A percentile compares a stretch with the other conserved stretches of the same genome.
Evolutionary conservation across 331 rosid genomes (phyloP).

Genomic region (Pyrus hybrid): DNA sequence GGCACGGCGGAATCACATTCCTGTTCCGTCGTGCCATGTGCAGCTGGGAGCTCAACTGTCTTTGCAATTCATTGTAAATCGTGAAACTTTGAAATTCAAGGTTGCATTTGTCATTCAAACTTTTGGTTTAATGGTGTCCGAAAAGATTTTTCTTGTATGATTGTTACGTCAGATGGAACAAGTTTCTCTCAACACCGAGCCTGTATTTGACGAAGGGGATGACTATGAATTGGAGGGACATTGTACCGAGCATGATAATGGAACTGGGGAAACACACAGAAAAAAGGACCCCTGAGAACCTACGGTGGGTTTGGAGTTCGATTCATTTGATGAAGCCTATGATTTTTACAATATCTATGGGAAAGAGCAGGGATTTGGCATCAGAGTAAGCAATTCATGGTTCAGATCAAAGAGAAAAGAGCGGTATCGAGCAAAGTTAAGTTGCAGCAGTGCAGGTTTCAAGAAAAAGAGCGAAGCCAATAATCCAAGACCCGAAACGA

Average conservation of each 20-base stretch:
- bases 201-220: slow-evolving; percentile 44
- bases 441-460: slow-evolving; percentile 83
- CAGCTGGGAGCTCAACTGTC: neutral
- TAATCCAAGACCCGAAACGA: slow-evolving; percentile 72
- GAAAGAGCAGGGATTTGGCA: slow-evolving; percentile 66
- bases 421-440: slow-evolving; percentile 66
- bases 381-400: slow-evolving; percentile 80
- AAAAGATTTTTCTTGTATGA: neutral
- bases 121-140: slow-evolving; percentile 3
- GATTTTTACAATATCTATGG: slow-evolving; percentile 64
- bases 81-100: no score
- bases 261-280: slow-evolving; percentile 32
- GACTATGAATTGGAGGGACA: slow-evolving; percentile 43
- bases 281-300: slow-evolving; percentile 35
- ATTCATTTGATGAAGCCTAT: slow-evolving; percentile 61
- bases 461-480: slow-evolving; percentile 72
- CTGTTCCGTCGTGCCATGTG: no score
- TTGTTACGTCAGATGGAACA: slow-evolving; percentile 60
- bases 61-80: neutral
- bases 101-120: neutral
- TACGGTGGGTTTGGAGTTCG: slow-evolving; percentile 63
- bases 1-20: no score
- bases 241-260: slow-evolving; percentile 30
- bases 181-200: slow-evolving; percentile 60
- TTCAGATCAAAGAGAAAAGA: slow-evolving; percentile 70